A percentile compares a stretch with the other conserved stretches of the same genome.
Evolutionary conservation across 768 basidiomycete species (phyloP).

Genomic region (Tulasnella sp.): DNA sequence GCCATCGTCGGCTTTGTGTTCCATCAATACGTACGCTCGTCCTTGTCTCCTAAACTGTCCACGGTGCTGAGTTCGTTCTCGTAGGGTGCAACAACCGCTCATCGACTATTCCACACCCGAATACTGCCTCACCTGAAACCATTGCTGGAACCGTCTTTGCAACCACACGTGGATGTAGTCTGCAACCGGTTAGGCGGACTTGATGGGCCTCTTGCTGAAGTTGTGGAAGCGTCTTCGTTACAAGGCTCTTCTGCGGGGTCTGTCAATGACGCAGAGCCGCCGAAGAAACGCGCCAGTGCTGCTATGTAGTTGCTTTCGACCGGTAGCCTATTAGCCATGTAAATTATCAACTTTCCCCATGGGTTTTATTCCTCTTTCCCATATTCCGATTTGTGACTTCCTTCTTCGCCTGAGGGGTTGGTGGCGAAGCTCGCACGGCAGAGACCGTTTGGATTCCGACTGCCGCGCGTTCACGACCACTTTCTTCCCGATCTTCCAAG

Average conservation of each 20-base stretch:
- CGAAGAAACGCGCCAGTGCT: not conserved
- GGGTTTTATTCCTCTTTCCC: not conserved
- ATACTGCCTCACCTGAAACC: conserved; percentile 45
- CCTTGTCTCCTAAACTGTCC: conserved; percentile 39
- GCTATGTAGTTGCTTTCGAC: not conserved
- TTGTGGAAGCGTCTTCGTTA: not conserved
- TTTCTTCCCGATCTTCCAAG: not conserved
- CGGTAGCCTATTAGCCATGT: not conserved
- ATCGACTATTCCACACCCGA: conserved; percentile 51
- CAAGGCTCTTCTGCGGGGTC: not conserved
- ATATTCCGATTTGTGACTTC: not conserved
- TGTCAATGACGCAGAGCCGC: not conserved
- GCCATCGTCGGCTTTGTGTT: conserved; percentile 77
- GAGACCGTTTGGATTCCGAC: not conserved
- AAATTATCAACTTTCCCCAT: conserved; percentile 4
- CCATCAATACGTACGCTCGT: conserved; percentile 71
- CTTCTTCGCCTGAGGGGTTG: not conserved
- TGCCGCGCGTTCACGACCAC: not conserved
- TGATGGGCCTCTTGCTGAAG: not conserved
- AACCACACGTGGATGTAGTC: conserved; percentile 17
- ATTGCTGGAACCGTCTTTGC: conserved; percentile 27
- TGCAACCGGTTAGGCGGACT: conserved; percentile 28
- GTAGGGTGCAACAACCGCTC: conserved; percentile 49
- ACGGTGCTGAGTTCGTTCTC: not conserved
- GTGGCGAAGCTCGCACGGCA: not conserved